Percentiles rank a stretch among this genome's conserved stretches.
Conservation (phyloP, 2,329 filamentous ascomycete species). For the Simplicillium aogashimaense region DNA sequence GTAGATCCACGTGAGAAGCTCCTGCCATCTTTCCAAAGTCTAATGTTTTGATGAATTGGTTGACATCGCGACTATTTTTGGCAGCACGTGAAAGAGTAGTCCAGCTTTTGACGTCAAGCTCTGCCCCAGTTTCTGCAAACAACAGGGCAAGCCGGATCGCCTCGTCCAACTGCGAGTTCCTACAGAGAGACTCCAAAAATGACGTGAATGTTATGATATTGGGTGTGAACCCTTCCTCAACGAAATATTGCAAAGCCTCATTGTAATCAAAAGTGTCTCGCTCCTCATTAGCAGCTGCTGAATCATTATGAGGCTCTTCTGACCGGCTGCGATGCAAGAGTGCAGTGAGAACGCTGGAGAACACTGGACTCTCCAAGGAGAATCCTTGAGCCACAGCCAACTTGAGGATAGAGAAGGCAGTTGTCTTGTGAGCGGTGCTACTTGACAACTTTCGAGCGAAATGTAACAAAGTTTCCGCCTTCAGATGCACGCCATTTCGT, state of each 20-base stretch:
- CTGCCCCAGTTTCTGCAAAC: constrained; percentile 32
- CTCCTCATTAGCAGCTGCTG: constrained; percentile 4
- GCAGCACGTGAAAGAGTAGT: constrained; percentile 62
- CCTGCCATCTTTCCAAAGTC: constrained; percentile 38
- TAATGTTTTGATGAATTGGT: constrained; percentile 32
- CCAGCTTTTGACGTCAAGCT: constrained; percentile 58
- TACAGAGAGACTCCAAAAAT: constrained; percentile 61
- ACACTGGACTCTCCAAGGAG: background rate
- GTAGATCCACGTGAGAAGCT: constrained; percentile 22
- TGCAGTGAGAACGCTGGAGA: background rate
- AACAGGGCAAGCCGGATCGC: constrained; percentile 22
- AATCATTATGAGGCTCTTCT: too few species aligned
- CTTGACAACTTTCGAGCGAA: background rate
- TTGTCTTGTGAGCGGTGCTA: background rate
- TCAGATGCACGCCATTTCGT: background rate
- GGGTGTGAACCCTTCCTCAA: constrained; percentile 51
- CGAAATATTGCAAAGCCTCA: constrained; percentile 28
- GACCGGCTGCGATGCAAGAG: background rate
- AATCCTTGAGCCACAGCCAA: background rate
- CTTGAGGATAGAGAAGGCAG: background rate
- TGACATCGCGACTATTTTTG: constrained; percentile 44
- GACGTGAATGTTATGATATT: constrained; percentile 56
- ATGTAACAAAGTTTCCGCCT: background rate
- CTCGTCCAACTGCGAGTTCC: constrained; percentile 28
- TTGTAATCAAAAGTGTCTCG: constrained; percentile 17